phyloP scores from a whole-genome alignment of 345 rosid genomes.

The Conringia planisiliqua region DNA sequence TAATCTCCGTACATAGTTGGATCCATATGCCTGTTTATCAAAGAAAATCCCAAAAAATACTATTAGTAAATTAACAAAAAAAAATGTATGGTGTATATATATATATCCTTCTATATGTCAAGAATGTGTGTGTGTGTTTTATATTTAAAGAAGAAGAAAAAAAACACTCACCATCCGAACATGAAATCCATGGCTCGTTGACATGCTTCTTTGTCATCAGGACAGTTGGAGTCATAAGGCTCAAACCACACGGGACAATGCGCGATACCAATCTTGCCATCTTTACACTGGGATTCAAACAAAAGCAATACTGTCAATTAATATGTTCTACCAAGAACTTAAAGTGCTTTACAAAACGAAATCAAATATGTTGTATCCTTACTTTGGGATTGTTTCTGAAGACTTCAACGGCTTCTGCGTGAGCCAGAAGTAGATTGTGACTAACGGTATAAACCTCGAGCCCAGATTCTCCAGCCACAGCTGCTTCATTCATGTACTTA shows the following conservation, averaged over 20 bases:
- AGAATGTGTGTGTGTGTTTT: background rate
- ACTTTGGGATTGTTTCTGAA: slow-evolving; percentile 34
- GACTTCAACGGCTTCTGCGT: slow-evolving; percentile 34
- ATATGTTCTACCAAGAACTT: background rate
- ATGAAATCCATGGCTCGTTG: slow-evolving; percentile 36
- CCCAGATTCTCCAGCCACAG: slow-evolving; percentile 32
- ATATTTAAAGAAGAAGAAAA: background rate
- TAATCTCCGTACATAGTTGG: slow-evolving; percentile 37
- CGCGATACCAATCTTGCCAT: slow-evolving; percentile 38
- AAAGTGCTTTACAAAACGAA: background rate
- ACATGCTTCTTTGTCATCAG: slow-evolving; percentile 30
- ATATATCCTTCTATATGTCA: background rate
- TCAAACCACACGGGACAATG: slow-evolving; percentile 37
- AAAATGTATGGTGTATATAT: background rate
- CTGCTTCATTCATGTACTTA: slow-evolving; percentile 30
- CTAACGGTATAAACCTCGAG: slow-evolving; percentile 34
- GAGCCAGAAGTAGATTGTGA: slow-evolving; percentile 36
- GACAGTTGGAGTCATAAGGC: slow-evolving; percentile 30
- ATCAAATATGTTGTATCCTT: background rate
- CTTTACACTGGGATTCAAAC: slow-evolving; percentile 28
- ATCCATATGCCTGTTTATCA: slow-evolving; percentile 32
- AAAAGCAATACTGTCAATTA: background rate
- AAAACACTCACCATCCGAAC: slow-evolving; percentile 34
- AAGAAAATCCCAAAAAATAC: background rate
- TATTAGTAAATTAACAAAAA: background rate